Evolutionary conservation across 805 yeast genomes (phyloP), one percentile per base, ranked within the genome.

Genomic region (Jamesozyma gamospora): DNA sequence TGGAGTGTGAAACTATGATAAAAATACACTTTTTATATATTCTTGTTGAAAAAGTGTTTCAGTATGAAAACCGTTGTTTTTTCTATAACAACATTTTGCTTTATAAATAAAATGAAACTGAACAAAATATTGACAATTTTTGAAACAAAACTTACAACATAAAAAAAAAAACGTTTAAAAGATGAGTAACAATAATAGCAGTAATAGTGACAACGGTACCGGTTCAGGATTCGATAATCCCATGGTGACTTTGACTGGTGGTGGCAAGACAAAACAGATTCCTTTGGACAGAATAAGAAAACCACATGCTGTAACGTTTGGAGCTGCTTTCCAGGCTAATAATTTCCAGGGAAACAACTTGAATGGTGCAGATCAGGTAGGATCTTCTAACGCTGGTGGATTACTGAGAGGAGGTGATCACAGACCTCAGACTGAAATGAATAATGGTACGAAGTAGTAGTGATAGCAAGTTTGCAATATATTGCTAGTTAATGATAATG

Each of bases 401-500:
- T 38, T 56, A 13, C 37, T 53, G 4, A 41, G 45, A 28, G 50
- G 43, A 18, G 54, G 47, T 15, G 52, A 46, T n/a, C 59, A 54
- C 32, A 44, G 59, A 25, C 56, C 58, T 5, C 9, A 14, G 4
- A 10, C 10, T 4, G 32, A 15, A 11, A 9, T 10, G 15, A n/a
- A 11, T 14, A 15, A 29, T 14, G 32, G 16, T 5, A 10, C 9
- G n/a, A n/a, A 29, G 5, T 21, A 21, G 24, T 21, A n/a, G 24
- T 21, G 24, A 5, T 6, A 21, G 8, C 24, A 21, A 21, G 24
- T 6, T 21, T 21, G 5, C 5, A 6, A 21, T 21, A 21, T 21
- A 21, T 21, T 8, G 5, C 24, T 21, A 21, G 5, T 21, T 21
- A 21, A 21, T 21, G 24, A 21, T 21, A 21, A 21, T 21, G 24